Percentiles rank a stretch among this genome's conserved stretches.
These are phyloP conservation scores for Coemansia sp. DNA, from an alignment of 192 early-diverging fungal genomes.

Conservation along the genomic window DNA sequence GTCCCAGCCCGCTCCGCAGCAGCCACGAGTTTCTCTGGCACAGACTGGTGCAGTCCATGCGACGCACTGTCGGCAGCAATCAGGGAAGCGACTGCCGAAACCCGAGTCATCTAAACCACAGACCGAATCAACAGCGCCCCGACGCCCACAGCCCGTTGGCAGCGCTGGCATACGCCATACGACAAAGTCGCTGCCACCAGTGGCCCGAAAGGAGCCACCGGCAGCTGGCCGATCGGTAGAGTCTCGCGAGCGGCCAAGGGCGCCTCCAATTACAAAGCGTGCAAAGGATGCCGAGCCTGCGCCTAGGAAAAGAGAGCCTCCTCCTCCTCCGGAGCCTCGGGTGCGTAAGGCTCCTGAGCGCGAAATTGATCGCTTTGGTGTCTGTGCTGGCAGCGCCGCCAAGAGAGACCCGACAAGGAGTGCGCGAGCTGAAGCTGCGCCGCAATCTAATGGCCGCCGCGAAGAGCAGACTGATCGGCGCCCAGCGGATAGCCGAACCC, in stretches of 20 bases:
- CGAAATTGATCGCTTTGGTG: slow-evolving; percentile 47
- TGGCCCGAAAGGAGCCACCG: not conserved
- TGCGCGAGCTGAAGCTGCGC: not conserved
- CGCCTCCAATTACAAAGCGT: not conserved
- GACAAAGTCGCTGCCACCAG: not conserved
- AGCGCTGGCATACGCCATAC: not conserved
- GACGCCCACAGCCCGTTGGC: slow-evolving; percentile 1
- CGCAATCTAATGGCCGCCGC: not conserved
- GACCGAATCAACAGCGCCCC: not conserved
- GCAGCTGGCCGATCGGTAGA: not conserved
- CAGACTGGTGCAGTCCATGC: not conserved
- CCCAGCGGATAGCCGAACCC: not conserved
- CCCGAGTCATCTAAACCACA: not conserved
- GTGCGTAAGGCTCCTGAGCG: slow-evolving; percentile 27
- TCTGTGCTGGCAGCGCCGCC: slow-evolving; percentile 6
- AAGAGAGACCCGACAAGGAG: not conserved
- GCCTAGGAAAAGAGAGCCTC: not conserved
- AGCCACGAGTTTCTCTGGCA: not conserved
- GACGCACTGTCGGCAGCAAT: slow-evolving; percentile 1
- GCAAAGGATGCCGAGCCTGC: not conserved
- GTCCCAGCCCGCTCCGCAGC: not conserved
- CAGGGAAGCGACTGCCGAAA: not conserved
- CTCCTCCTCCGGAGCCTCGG: not conserved
- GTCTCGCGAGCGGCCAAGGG: not conserved
- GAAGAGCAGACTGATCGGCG: not conserved